A percentile compares a stretch with the other conserved stretches of the same genome.
Evolutionary conservation across 371 early-diverging fungal genomes (phyloP).

Genomic region (Actinomortierella wolfii): DNA sequence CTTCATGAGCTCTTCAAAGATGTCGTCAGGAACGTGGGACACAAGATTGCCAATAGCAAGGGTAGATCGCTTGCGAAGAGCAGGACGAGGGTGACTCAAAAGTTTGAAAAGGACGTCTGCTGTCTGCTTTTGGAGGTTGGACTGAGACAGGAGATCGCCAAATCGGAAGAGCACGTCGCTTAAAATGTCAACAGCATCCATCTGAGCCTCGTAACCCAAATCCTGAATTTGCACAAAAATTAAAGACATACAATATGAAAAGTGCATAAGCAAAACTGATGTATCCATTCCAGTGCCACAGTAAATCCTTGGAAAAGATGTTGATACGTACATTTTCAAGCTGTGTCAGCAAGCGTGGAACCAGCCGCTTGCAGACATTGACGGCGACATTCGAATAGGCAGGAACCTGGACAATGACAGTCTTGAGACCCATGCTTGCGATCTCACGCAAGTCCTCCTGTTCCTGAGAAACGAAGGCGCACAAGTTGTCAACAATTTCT

Average conservation of each 20-base stretch:
- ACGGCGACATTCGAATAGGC: constrained; percentile 51
- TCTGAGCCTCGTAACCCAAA: constrained; percentile 72
- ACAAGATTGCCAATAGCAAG: constrained; percentile 78
- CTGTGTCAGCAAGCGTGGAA: constrained; percentile 66
- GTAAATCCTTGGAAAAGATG: background rate
- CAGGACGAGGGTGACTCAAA: constrained; percentile 74
- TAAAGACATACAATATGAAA: constrained; percentile 1
- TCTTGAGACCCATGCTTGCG: constrained; percentile 85
- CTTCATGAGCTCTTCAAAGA: constrained; percentile 67
- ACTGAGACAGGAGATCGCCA: constrained; percentile 61
- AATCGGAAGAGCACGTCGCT: constrained; percentile 80
- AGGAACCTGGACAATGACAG: constrained; percentile 76
- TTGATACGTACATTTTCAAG: constrained; percentile 57
- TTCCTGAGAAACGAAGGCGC: constrained; percentile 58
- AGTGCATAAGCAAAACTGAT: background rate
- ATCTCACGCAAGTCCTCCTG: constrained; percentile 76
- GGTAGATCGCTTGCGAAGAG: constrained; percentile 84
- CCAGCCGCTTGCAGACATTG: constrained; percentile 60
- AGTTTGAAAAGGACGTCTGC: constrained; percentile 70
- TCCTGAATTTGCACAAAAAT: constrained; percentile 24
- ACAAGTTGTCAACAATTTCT: constrained; percentile 72
- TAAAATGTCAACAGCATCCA: constrained; percentile 87
- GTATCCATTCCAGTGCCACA: too few relatives aligned
- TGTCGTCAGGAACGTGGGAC: constrained; percentile 68
- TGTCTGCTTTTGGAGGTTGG: constrained; percentile 59